A percentile compares a stretch with the other conserved stretches of the same genome.
Conservation (phyloP, 305 asterid genomes). For the Fraxinus sp. region DNA sequence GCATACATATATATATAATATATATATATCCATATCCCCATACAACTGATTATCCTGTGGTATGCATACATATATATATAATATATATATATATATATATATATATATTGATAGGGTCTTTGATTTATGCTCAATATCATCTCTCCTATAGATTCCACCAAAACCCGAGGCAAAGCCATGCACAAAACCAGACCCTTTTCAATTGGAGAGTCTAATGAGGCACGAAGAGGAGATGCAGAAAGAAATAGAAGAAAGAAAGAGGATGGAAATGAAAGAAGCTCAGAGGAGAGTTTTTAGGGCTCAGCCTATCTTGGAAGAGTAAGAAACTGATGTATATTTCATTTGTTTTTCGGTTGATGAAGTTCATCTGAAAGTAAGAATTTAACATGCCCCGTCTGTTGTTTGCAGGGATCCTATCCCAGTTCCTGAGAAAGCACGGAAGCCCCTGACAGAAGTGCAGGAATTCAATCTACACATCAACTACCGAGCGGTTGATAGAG, state of each 20-base stretch:
- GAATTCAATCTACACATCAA: slow-evolving; percentile 71
- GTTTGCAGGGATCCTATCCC: slow-evolving; percentile 87
- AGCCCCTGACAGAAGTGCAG: slow-evolving; percentile 78
- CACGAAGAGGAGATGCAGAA: slow-evolving; percentile 83
- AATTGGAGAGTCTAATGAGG: slow-evolving; percentile 69
- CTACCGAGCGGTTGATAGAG: slow-evolving; percentile 73
- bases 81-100: neutral
- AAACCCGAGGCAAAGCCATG: slow-evolving; percentile 87
- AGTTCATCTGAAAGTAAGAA: neutral
- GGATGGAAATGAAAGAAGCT: slow-evolving; percentile 69
- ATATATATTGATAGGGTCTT: neutral
- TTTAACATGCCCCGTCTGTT: neutral
- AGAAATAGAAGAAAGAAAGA: slow-evolving; percentile 73
- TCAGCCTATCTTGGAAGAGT: slow-evolving; percentile 77
- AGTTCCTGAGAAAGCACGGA: slow-evolving; percentile 64
- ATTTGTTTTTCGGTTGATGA: neutral
- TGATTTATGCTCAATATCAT: neutral
- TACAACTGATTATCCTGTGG: slow-evolving; percentile 95
- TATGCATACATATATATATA: slow-evolving; percentile 21
- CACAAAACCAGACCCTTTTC: slow-evolving; percentile 85
- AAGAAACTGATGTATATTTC: neutral
- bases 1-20: neutral
- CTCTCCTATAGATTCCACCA: slow-evolving; percentile 59
- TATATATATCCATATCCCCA: slow-evolving; percentile 63
- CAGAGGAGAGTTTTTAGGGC: slow-evolving; percentile 77